Percentiles rank a stretch among this genome's conserved stretches.
Conservation (phyloP, 768 basidiomycete genomes). For the Trametes cinnabarina region DNA sequence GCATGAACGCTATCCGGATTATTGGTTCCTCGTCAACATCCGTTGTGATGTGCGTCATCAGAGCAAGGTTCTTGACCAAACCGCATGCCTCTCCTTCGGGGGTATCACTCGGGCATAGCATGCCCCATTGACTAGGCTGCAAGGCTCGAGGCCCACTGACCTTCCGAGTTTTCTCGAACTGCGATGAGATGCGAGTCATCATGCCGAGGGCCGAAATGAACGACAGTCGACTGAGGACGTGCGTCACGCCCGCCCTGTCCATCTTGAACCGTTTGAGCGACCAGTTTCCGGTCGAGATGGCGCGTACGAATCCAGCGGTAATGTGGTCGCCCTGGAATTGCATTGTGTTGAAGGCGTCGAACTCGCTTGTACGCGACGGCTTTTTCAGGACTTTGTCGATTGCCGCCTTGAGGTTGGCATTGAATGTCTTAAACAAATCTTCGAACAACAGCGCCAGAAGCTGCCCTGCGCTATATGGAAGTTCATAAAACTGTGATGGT, state of each 20-base stretch:
- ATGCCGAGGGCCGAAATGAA: slow-evolving; percentile 98
- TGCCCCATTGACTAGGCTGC: slow-evolving; percentile 99
- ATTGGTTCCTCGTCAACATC: slow-evolving; percentile 97
- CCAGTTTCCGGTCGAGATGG: slow-evolving; percentile 99
- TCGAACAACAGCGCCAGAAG: slow-evolving; percentile 94
- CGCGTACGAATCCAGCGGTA: slow-evolving; percentile 92
- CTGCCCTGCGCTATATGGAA: slow-evolving; percentile 77
- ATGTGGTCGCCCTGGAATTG: slow-evolving; percentile 96
- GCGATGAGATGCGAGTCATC: slow-evolving; percentile 99
- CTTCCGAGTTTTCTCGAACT: slow-evolving; percentile 99
- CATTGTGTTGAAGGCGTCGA: slow-evolving; percentile 93
- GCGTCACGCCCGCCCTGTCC: slow-evolving; percentile 97
- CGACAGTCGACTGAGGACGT: slow-evolving; percentile 90
- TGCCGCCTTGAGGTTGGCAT: slow-evolving; percentile 88
- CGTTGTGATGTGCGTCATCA: slow-evolving; percentile 99
- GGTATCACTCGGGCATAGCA: slow-evolving; percentile 96
- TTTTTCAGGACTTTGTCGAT: slow-evolving; percentile 99
- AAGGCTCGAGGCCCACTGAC: slow-evolving; percentile 96
- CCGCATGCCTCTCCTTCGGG: slow-evolving; percentile 99
- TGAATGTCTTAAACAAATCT: slow-evolving; percentile 98
- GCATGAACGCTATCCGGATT: slow-evolving; percentile 82
- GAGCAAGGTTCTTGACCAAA: slow-evolving; percentile 94
- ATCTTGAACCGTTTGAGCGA: slow-evolving; percentile 98
- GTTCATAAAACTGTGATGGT: background rate
- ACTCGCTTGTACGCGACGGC: slow-evolving; percentile 89